Evolutionary conservation across 805 yeast species (phyloP), one percentile per base, ranked within the genome.

Genomic region (Cyberlindnera sargentensis): DNA sequence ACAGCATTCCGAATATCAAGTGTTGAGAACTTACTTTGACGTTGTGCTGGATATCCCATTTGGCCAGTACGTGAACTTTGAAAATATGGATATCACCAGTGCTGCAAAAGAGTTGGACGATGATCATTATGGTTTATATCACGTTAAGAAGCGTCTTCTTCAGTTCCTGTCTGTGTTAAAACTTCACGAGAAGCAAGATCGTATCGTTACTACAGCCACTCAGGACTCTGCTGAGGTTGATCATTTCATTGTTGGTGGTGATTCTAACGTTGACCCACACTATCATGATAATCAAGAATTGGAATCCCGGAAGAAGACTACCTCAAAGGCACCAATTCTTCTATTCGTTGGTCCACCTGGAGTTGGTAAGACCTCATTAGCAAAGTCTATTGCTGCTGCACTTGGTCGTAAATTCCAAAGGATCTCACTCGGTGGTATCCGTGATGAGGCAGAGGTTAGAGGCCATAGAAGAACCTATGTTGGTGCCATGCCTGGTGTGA

Each of bases 291-390:
- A 41, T 23, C 31, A 33, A 5, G 45, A 36, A 7, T 28, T n/a
- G 9, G 44, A 35, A 28, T 36, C 40, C 20, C 40, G 31, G 44
- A 42, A 43, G 40, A 37, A 31, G 42, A 41, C 37, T 40, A 43
- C 25, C 29, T 47, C 62, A 3, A 71, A 68, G 55, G 76, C 95
- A 1, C 96, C 96, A 6, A 87, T 88, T 36, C 62, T 88, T 35
- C 69, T 88, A 62, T 71, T 88, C 45, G 87, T 86, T 5, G 96
- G 96, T 1, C 96, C 96, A 8, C 96, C 96, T 0, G 96, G 96
- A 32, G 93, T 87, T 10, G 96, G 96, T 28, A 88, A 88, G 61
- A 88, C 96, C 0, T 82, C 93, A 1, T 68, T 88, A 44, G 95
- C 95, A 4, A 79, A 80, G 56, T 84, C 95, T 0, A 77, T 88